Evolutionary conservation across 2,329 filamentous ascomycete genomes (phyloP).

Genomic region (Passalora sequoiae): DNA sequence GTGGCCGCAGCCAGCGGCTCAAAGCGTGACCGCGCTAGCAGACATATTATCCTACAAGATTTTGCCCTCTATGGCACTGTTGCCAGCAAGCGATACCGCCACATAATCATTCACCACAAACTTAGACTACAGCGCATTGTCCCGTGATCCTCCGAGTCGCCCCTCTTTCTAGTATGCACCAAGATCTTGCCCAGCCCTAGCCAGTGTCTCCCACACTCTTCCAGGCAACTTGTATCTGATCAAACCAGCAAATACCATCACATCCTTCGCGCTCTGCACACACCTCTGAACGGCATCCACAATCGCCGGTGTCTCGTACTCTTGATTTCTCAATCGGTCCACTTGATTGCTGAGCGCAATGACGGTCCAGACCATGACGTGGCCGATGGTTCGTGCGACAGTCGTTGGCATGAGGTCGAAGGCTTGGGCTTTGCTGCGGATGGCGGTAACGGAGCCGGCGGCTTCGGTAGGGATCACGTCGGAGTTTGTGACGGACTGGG

Average conservation of each 20-base stretch:
- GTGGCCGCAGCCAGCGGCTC: too few relatives aligned
- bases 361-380: conserved; percentile 90
- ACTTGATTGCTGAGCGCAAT: conserved; percentile 76
- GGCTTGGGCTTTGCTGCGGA: conserved; percentile 73
- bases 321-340: conserved; percentile 61
- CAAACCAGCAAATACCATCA: conserved; percentile 91
- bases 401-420: conserved; percentile 75
- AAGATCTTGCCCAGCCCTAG: conserved; percentile 67
- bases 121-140: too few relatives aligned
- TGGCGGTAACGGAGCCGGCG: conserved; percentile 66
- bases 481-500: conserved; percentile 58
- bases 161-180: conserved; percentile 35
- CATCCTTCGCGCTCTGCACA: conserved; percentile 75
- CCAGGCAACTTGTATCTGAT: conserved; percentile 85
- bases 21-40: too few relatives aligned
- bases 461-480: conserved; percentile 76
- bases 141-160: too few relatives aligned
- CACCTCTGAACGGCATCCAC: conserved; percentile 61
- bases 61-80: too few relatives aligned
- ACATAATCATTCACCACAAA: too few relatives aligned
- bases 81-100: too few relatives aligned
- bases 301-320: conserved; percentile 58
- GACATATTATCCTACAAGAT: too few relatives aligned
- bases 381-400: conserved; percentile 83
- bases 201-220: conserved; percentile 80